A percentile compares a stretch with the other conserved stretches of the same genome.
These are phyloP conservation scores for Zygoascus sp. DNA, from an alignment of 1,139 yeast species.

Conservation along the genomic window DNA sequence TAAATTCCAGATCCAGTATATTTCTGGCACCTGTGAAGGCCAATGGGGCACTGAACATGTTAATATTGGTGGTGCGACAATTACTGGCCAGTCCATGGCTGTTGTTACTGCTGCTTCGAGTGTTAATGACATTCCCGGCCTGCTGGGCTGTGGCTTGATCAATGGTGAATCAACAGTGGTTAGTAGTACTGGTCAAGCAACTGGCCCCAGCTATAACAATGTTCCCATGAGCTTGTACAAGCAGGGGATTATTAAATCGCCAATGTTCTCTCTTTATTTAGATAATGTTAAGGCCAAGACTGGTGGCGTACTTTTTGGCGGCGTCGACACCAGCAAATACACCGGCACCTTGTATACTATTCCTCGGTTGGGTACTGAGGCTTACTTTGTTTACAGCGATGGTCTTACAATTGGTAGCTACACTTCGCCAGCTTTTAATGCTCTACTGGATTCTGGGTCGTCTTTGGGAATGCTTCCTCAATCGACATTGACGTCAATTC, in stretches of 20 bases:
- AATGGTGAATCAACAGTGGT: constrained; percentile 14
- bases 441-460: constrained; percentile 27
- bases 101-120: constrained; percentile 23
- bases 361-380: constrained; percentile 18
- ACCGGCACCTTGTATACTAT: constrained; percentile 34
- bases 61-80: constrained; percentile 32
- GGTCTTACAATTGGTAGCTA: constrained; percentile 13
- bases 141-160: constrained; percentile 24
- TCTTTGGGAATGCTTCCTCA: constrained; percentile 27
- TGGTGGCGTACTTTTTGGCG: constrained; percentile 46
- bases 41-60: constrained; percentile 48
- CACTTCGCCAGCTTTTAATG: constrained; percentile 14
- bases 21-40: constrained; percentile 37
- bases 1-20: constrained; percentile 25
- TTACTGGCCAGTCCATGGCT: constrained; percentile 23
- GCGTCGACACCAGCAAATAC: constrained; percentile 47
- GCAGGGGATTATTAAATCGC: constrained; percentile 44
- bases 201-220: constrained; percentile 22
- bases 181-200: constrained; percentile 15
- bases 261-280: constrained; percentile 40
- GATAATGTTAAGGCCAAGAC: constrained; percentile 23
- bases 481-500: constrained; percentile 15
- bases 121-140: constrained; percentile 26
- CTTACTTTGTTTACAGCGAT: constrained; percentile 18
- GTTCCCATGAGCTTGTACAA: constrained; percentile 22